These are phyloP conservation scores for Sclerotinia borealis DNA, from an alignment of 2,329 filamentous ascomycete species.

Conservation along the genomic window DNA sequence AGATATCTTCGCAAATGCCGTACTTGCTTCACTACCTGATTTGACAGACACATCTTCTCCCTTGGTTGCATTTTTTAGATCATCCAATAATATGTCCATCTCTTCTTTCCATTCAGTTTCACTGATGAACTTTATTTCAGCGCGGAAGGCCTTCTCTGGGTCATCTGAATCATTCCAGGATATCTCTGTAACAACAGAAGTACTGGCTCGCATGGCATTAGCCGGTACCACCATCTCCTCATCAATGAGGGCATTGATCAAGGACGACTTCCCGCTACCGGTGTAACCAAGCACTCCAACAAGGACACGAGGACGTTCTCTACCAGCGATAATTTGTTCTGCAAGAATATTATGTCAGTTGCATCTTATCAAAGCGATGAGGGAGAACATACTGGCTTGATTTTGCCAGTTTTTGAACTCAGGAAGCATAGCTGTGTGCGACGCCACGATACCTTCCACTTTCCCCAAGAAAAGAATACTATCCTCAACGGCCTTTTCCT, in stretches of 20 bases:
- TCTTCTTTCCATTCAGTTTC: neutral
- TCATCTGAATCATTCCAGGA: slow-evolving; percentile 2
- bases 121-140: slow-evolving; percentile 3
- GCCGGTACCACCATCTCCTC: neutral
- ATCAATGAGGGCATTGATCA: slow-evolving; percentile 8
- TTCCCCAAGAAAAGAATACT: neutral
- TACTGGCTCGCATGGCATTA: neutral
- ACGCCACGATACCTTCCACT: neutral
- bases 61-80: neutral
- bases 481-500: neutral
- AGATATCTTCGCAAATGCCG: neutral
- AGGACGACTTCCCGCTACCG: neutral
- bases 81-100: neutral
- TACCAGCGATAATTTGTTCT: neutral
- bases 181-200: neutral
- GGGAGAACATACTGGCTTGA: neutral
- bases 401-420: neutral
- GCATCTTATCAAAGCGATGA: neutral
- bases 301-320: neutral
- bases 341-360: neutral
- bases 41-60: neutral
- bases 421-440: neutral
- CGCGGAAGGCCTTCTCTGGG: neutral
- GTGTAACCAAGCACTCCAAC: neutral
- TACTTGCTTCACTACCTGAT: neutral